Base-by-base conservation (phyloP, 805 yeast species). In the Candida ipomoeae region DNA sequence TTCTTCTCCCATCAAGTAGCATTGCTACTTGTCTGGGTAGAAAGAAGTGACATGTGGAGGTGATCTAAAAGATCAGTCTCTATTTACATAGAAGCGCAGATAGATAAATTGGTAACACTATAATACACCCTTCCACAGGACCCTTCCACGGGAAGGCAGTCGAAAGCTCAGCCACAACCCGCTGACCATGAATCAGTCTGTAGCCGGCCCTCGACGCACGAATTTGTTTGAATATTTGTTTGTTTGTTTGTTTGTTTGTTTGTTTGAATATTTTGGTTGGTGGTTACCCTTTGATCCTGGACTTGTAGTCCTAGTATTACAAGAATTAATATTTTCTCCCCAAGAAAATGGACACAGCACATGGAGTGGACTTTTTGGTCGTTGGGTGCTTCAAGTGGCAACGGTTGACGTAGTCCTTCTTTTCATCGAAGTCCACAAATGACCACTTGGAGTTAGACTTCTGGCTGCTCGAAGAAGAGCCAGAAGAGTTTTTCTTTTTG, bases 391-490 rank as follows among this genome's bases (percentile, higher is more conserved):
- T 70, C 53, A 62, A 41, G 42, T 67, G 63, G 59, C 77, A 73
- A 49, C 78, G 62, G 51, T 67, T 68, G n/a, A 59, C 66, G 56
- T 73, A 73, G 54, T 73, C 78, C 57, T 73, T 72, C 65, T 73
- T 73, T 54, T 73, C 78, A 54, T 73, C 78, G 58, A 73, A 73
- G 53, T 69, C 67, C 41, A 65, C 60, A 54, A 69, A 70, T 18
- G 62, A 55, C 53, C 64, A 68, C 26, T 57, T 51, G n/a, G 55
- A 49, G 45, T 47, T 51, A n/a, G 34, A 42, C 35, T 37, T 42
- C 8, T 38, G 36, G 40, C 50, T 48, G 38, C 42, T 36, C 10
- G 59, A 48, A 42, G 67, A 55, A 23, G 67, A 58, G 23, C 65
- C 60, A 15, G 55, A 46, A 15, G 71, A 60, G 46, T 59, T 52